A percentile compares a stretch with the other conserved stretches of the same genome.
Evolutionary conservation across 345 rosid genomes (phyloP).

Genomic region (Eucalyptus microcorys): DNA sequence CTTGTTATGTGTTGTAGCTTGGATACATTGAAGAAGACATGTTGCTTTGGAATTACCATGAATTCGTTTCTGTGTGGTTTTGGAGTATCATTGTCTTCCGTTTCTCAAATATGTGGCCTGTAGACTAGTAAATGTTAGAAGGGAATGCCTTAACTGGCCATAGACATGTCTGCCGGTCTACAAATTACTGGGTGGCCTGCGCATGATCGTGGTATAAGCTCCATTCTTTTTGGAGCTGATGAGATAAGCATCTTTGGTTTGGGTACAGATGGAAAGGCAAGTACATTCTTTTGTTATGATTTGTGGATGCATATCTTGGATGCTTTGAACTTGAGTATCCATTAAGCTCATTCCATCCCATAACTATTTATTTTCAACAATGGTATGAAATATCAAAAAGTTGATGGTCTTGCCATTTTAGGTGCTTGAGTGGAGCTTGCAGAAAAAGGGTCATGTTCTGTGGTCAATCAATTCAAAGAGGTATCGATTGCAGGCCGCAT

Average conservation of each 20-base stretch:
- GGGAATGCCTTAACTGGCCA: constrained; percentile 20
- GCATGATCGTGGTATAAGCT: constrained; percentile 61
- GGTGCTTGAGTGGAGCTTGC: constrained; percentile 72
- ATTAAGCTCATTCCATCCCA: not conserved
- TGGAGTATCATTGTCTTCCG: not conserved
- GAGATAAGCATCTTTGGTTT: constrained; percentile 59
- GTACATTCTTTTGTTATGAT: not conserved
- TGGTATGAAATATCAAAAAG: not conserved
- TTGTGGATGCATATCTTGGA: not conserved
- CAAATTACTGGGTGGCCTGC: constrained; percentile 81
- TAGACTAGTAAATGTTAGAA: not conserved
- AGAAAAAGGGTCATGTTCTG: constrained; percentile 53
- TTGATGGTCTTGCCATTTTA: not conserved
- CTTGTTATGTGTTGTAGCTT: not conserved
- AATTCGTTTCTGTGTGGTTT: not conserved
- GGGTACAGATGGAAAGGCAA: constrained; percentile 62
- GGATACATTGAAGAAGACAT: not conserved
- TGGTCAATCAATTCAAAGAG: constrained; percentile 57
- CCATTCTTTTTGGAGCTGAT: constrained; percentile 51
- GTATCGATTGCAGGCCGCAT: not conserved
- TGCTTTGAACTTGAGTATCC: not conserved
- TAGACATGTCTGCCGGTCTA: constrained; percentile 66
- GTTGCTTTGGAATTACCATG: not conserved
- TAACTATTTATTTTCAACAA: not conserved
- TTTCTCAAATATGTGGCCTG: not conserved